These are phyloP conservation scores for Ochetophila trinervis DNA, from an alignment of 306 rosid species.

Conservation along the genomic window DNA sequence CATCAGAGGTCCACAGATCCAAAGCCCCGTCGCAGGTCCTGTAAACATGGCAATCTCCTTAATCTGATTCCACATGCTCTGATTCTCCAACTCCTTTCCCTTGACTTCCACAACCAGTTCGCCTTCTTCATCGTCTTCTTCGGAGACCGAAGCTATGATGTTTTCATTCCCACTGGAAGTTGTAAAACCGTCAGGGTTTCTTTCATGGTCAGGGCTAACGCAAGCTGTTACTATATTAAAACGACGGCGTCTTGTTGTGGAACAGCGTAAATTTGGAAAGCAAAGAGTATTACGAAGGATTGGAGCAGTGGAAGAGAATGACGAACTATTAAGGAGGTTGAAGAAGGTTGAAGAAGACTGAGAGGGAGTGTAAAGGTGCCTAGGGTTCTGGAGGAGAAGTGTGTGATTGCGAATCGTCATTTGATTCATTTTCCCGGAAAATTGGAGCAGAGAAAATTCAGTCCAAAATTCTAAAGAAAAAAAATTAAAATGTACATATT, in stretches of 20 bases:
- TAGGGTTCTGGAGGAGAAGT: constrained; percentile 33
- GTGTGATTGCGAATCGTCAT: constrained; percentile 11
- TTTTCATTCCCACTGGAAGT: constrained; percentile 16
- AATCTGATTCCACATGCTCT: constrained; percentile 60
- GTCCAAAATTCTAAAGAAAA: neutral
- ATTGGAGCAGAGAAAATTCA: neutral
- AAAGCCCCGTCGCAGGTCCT: constrained; percentile 78
- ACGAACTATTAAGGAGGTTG: constrained; percentile 4
- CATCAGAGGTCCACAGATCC: constrained; percentile 86
- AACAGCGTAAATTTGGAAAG: constrained; percentile 21
- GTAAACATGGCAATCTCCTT: constrained; percentile 65
- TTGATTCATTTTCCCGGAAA: constrained; percentile 4
- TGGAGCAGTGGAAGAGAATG: constrained; percentile 21
- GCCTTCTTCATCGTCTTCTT: constrained; percentile 21
- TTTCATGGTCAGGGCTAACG: constrained; percentile 22
- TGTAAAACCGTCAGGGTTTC: constrained; percentile 8
- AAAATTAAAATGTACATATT: neutral
- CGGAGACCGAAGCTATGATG: neutral
- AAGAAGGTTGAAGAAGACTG: constrained; percentile 16
- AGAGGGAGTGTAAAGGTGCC: constrained; percentile 14
- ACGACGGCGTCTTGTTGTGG: constrained; percentile 5
- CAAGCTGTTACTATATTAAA: constrained; percentile 16
- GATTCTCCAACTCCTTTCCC: constrained; percentile 37
- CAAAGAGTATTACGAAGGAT: constrained; percentile 9
- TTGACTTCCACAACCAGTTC: constrained; percentile 11